These are phyloP conservation scores for Trametes gibbosa DNA, from an alignment of 768 basidiomycete species.

Conservation along the genomic window DNA sequence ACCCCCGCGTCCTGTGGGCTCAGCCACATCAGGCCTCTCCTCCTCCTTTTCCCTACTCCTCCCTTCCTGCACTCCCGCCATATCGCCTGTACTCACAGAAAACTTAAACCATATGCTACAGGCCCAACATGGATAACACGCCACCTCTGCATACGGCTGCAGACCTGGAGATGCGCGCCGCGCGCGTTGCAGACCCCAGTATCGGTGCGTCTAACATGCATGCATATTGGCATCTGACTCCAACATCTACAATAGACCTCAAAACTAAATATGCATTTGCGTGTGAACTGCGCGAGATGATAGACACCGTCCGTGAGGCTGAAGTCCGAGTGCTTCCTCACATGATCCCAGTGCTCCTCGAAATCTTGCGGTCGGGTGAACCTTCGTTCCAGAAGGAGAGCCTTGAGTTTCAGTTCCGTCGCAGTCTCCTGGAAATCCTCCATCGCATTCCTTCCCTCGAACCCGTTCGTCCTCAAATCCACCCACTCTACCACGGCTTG, in stretches of 20 bases:
- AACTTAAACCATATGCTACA: background rate
- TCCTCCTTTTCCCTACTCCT: background rate
- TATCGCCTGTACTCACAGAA: background rate
- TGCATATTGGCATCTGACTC: background rate
- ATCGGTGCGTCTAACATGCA: slow-evolving; percentile 45
- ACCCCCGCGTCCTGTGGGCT: slow-evolving; percentile 15
- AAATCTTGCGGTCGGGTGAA: slow-evolving; percentile 68
- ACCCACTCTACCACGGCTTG: slow-evolving; percentile 73
- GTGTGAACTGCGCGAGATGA: slow-evolving; percentile 75
- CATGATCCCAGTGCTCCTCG: slow-evolving; percentile 71
- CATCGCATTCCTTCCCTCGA: slow-evolving; percentile 86
- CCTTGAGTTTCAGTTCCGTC: slow-evolving; percentile 78
- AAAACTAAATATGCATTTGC: slow-evolving; percentile 69
- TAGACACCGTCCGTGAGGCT: slow-evolving; percentile 74
- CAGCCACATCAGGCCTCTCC: slow-evolving; percentile 11
- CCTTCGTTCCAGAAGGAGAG: slow-evolving; percentile 65
- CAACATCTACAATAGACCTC: slow-evolving; percentile 47
- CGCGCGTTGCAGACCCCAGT: slow-evolving; percentile 71
- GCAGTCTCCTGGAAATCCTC: slow-evolving; percentile 83
- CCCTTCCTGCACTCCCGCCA: background rate
- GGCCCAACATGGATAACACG: slow-evolving; percentile 40
- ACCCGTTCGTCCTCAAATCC: slow-evolving; percentile 63
- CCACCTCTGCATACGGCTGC: slow-evolving; percentile 44
- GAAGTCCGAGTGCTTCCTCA: slow-evolving; percentile 70
- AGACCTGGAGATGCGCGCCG: slow-evolving; percentile 70